Evolutionary conservation across 2,329 filamentous ascomycete species (phyloP).

Genomic region (Diaporthe helianthi): DNA sequence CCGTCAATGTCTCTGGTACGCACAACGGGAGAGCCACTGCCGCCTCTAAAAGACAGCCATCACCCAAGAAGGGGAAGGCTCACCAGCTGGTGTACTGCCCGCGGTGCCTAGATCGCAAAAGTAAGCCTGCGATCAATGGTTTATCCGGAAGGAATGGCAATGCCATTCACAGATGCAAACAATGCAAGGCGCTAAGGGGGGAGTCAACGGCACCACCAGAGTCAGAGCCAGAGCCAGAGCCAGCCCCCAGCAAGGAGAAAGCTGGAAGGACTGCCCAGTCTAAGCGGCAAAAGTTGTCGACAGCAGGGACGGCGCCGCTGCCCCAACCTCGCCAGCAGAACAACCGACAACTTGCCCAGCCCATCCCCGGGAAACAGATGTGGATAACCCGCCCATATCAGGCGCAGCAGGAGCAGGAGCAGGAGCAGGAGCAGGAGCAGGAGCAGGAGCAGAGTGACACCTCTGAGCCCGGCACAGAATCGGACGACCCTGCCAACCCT

Average conservation of each 20-base stretch:
- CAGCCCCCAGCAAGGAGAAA: fast-evolving
- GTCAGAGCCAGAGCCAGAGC: not conserved
- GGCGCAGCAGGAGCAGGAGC: no score
- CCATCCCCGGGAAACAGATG: not conserved
- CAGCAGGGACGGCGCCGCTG: no score
- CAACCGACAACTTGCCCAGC: not conserved
- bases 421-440: no score
- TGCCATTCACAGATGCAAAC: not conserved
- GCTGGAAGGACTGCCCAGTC: not conserved
- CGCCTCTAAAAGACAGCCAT: not conserved
- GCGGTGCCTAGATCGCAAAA: not conserved
- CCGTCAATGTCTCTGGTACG: not conserved
- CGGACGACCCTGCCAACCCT: not conserved
- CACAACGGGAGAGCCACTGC: no score
- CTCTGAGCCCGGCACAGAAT: not conserved
- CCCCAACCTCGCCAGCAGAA: not conserved
- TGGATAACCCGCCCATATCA: no score
- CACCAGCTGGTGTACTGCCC: not conserved
- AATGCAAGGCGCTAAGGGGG: not conserved
- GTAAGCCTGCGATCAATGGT: not conserved
- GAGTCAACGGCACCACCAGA: no score
- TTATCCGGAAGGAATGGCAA: not conserved
- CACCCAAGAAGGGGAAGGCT: not conserved
- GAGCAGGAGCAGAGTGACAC: no score
- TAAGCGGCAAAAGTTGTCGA: no score